Evolutionary conservation across 768 basidiomycete genomes (phyloP).

Genomic region (Lactifluus volemus): DNA sequence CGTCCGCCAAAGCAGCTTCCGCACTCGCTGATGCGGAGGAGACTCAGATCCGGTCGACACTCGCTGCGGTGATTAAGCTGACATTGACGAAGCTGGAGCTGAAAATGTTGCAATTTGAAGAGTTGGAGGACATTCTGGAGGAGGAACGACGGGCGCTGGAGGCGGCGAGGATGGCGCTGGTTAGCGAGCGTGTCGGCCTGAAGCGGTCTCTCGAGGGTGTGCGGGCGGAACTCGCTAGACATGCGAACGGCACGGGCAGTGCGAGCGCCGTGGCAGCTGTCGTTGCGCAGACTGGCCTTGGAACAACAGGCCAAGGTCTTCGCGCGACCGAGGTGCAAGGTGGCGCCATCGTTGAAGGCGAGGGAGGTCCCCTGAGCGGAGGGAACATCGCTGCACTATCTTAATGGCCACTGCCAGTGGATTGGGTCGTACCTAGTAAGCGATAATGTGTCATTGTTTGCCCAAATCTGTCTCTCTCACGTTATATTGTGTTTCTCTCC

Average conservation of each 20-base stretch:
- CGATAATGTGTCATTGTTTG: not conserved
- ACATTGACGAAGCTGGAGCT: slow-evolving; percentile 84
- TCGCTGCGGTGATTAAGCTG: slow-evolving; percentile 79
- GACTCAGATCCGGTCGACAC: slow-evolving; percentile 61
- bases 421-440: not conserved
- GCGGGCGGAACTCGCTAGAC: slow-evolving; percentile 52
- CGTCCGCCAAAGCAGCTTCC: slow-evolving; percentile 80
- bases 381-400: slow-evolving; percentile 45
- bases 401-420: slow-evolving; percentile 21
- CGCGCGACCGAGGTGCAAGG: slow-evolving; percentile 44
- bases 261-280: slow-evolving; percentile 24
- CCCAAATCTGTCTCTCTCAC: not conserved
- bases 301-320: slow-evolving; percentile 54
- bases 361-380: slow-evolving; percentile 46
- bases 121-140: slow-evolving; percentile 86
- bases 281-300: slow-evolving; percentile 34
- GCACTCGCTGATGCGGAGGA: slow-evolving; percentile 80
- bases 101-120: slow-evolving; percentile 93
- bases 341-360: slow-evolving; percentile 39
- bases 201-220: slow-evolving; percentile 67
- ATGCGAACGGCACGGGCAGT: slow-evolving; percentile 27
- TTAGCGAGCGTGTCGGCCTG: slow-evolving; percentile 67
- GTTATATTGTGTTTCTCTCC: not conserved
- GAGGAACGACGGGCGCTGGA: slow-evolving; percentile 84
- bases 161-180: slow-evolving; percentile 67